These are phyloP conservation scores for Globisporangium nunn DNA, from an alignment of 352 stramenopile genomes.

Conservation along the genomic window DNA sequence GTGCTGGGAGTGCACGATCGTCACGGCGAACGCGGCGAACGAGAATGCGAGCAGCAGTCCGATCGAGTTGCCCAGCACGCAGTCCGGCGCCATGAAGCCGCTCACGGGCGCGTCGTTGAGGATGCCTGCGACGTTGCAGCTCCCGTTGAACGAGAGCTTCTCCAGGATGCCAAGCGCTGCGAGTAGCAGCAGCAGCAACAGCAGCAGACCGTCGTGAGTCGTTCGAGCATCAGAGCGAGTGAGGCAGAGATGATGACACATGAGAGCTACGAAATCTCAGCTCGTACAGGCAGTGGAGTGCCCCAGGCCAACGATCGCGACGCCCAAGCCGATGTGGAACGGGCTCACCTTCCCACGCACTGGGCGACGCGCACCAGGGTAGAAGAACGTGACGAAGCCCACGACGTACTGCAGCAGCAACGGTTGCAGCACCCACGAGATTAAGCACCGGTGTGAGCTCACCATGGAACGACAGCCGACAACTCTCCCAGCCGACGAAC, in stretches of 20 bases:
- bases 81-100: slow-evolving; percentile 70
- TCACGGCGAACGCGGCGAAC: slow-evolving; percentile 30
- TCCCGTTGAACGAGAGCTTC: slow-evolving; percentile 82
- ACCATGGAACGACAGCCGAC: not conserved
- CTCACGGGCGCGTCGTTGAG: slow-evolving; percentile 54
- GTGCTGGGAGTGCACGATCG: slow-evolving; percentile 51
- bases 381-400: slow-evolving; percentile 72
- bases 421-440: not conserved
- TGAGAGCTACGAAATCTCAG: not conserved
- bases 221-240: not conserved
- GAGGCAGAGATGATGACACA: not conserved
- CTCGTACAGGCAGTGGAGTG: slow-evolving; percentile 42
- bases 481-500: not conserved
- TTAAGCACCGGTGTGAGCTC: not conserved
- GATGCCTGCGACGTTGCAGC: slow-evolving; percentile 71
- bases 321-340: slow-evolving; percentile 63
- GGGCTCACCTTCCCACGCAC: slow-evolving; percentile 36
- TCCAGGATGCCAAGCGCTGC: slow-evolving; percentile 59
- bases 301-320: slow-evolving; percentile 56
- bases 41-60: slow-evolving; percentile 51
- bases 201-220: not conserved
- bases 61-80: slow-evolving; percentile 67
- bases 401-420: slow-evolving; percentile 37
- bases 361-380: slow-evolving; percentile 41
- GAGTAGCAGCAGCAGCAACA: not conserved